These are phyloP conservation scores for Perkinsus olseni DNA, from an alignment of 169 alveolate genomes.

Conservation along the genomic window DNA sequence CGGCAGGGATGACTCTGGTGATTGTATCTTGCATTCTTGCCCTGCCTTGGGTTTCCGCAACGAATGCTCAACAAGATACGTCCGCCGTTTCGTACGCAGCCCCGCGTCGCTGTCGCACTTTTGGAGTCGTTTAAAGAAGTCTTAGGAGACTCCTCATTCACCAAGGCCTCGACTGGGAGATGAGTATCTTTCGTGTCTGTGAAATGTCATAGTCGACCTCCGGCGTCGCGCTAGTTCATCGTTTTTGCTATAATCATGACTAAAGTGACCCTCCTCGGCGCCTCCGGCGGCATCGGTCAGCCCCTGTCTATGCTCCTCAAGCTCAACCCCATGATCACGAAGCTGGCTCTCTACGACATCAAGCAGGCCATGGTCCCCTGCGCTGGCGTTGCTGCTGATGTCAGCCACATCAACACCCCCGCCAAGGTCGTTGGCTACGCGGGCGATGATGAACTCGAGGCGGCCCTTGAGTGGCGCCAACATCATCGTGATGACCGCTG, in stretches of 20 bases:
- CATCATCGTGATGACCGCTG: slow-evolving; percentile 44
- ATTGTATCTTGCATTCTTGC: no score
- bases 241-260: neutral
- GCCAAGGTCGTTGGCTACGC: neutral
- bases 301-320: neutral
- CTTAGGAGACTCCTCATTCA: no score
- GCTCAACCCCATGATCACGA: slow-evolving; percentile 6
- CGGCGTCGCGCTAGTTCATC: neutral
- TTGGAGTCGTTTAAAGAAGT: no score
- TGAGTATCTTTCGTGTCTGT: neutral
- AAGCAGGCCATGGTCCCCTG: slow-evolving; percentile 7
- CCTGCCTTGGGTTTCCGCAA: no score
- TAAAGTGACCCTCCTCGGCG: slow-evolving; percentile 2
- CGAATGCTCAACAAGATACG: no score
- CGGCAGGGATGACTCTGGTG: no score
- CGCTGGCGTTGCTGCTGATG: slow-evolving; percentile 9
- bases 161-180: no score
- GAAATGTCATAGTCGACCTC: neutral
- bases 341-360: neutral
- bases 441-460: neutral
- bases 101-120: no score
- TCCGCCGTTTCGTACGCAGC: no score
- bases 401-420: slow-evolving; percentile 7
- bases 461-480: slow-evolving; percentile 25
- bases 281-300: slow-evolving; percentile 16